These are phyloP conservation scores for Nakazawaea anatomiae DNA, from an alignment of 805 yeast species.

Conservation along the genomic window DNA sequence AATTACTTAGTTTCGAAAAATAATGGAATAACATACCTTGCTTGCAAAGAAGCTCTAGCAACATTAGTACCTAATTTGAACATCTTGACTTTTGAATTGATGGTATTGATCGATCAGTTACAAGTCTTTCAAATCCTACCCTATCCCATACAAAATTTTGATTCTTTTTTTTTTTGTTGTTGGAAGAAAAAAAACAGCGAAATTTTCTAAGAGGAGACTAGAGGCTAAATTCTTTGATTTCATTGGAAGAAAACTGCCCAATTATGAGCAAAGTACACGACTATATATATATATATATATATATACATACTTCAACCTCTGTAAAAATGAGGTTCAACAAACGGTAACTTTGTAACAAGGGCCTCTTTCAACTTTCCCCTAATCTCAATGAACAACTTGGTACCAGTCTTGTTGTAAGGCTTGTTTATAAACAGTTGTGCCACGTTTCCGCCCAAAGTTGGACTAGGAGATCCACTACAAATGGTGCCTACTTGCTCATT, in stretches of 20 bases:
- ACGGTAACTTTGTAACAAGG: slow-evolving; percentile 75
- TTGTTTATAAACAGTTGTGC: slow-evolving; percentile 87
- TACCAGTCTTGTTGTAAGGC: slow-evolving; percentile 66
- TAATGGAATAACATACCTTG: slow-evolving; percentile 6
- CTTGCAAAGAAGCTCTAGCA: slow-evolving; percentile 10
- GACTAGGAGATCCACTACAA: slow-evolving; percentile 58
- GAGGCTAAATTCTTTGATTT: slow-evolving; percentile 6
- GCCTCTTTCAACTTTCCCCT: slow-evolving; percentile 82
- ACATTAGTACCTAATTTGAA: slow-evolving; percentile 10
- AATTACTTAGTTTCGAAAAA: neutral
- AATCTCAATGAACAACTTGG: slow-evolving; percentile 65
- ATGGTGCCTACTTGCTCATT: slow-evolving; percentile 46
- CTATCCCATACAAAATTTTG: neutral
- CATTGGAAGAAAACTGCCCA: slow-evolving; percentile 1
- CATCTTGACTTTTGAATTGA: slow-evolving; percentile 4
- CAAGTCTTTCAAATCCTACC: neutral
- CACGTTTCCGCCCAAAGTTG: slow-evolving; percentile 66
- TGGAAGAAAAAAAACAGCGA: slow-evolving; percentile 2
- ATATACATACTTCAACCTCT: slow-evolving; percentile 23
- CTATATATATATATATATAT: neutral
- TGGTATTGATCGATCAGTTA: neutral
- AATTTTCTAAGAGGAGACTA: neutral
- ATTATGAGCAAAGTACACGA: neutral
- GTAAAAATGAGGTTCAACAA: slow-evolving; percentile 70
- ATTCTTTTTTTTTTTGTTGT: slow-evolving; percentile 1